phyloP scores from a whole-genome alignment of 177 flowering plant species.

The Vitis hybrid region DNA sequence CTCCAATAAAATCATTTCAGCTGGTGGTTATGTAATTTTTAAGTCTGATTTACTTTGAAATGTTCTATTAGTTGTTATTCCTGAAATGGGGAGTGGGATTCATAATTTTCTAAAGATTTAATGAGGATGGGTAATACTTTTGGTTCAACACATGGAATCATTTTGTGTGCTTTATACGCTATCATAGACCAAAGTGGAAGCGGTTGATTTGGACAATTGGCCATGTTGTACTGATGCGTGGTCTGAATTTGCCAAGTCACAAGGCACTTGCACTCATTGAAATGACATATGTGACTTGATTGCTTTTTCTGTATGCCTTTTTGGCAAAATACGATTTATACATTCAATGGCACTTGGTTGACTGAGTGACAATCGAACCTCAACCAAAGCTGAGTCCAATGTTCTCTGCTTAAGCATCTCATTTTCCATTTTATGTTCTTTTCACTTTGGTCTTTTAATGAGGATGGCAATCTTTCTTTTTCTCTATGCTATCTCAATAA shows the following conservation, averaged over 20 bases:
- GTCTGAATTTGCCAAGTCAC: constrained; percentile 33
- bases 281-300: constrained; percentile 13
- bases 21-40: background rate
- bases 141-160: constrained; percentile 9
- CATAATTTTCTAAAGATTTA: background rate
- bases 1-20: constrained; percentile 1
- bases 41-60: background rate
- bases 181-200: constrained; percentile 18
- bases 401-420: constrained; percentile 48
- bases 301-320: constrained; percentile 15
- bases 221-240: constrained; percentile 27
- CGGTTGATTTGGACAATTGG: constrained; percentile 19
- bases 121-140: background rate
- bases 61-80: too few relatives aligned
- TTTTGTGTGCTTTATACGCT: constrained; percentile 6
- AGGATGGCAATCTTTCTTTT: constrained; percentile 4
- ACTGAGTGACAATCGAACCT: constrained; percentile 30
- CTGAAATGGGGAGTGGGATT: background rate
- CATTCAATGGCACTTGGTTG: constrained; percentile 29
- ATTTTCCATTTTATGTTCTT: constrained; percentile 26
- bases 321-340: constrained; percentile 15
- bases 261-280: constrained; percentile 28
- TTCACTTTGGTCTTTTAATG: constrained; percentile 20
- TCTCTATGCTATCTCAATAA: constrained; percentile 3
- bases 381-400: constrained; percentile 24